Evolutionary conservation across 116 monocot genomes (phyloP), one percentile per base, ranked within the genome.

Genomic region (Phalaenopsis hybrid): DNA sequence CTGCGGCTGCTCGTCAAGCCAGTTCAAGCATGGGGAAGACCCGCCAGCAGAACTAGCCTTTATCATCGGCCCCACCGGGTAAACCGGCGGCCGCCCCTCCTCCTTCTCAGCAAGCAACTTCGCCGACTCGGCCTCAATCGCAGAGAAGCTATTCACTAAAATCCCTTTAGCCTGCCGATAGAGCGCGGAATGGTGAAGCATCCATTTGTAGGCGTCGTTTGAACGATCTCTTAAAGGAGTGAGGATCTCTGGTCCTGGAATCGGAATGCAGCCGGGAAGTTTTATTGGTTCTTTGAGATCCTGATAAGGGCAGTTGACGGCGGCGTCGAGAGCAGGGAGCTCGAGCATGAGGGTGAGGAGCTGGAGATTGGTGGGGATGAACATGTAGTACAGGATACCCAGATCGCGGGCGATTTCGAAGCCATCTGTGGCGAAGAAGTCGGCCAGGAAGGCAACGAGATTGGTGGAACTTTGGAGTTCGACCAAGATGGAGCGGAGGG

Each of bases 1-100:
- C 4, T 23, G 2, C 8, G 91, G 92, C 75, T 94, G 94, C 55
- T 68, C 50, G 76, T 98, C 90, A 17, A 98, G 74, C 96, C 96
- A 96, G 46, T 21, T 34, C 48, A 90, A 0, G 76, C 88, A 90
- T 10, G 57, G 76, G 45, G 9, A 16, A 6, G 8, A 8, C 4
- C 63, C n/a, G 21, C 4, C 8, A 7, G 25, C 1, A 8, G 49
- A 37, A 8, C 6, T 16, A 16, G 83, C 43, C 25, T 50, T 78
- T 2, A 83, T 88, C 6, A 87, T 43, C 18, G 92, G 95, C 6
- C 91, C 93, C 15, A 95, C 85, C 23, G 85, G 74, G 82, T 89
- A 86, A 17, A 86, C 74, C 20, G 83, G 74, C 0, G 88, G 93
- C 18, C n/a, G 23, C 5, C 82, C 86, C 3, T 46, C 43, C 23